Base-by-base conservation (phyloP, 805 yeast genomes). In the Phaffomyces opuntiae region DNA sequence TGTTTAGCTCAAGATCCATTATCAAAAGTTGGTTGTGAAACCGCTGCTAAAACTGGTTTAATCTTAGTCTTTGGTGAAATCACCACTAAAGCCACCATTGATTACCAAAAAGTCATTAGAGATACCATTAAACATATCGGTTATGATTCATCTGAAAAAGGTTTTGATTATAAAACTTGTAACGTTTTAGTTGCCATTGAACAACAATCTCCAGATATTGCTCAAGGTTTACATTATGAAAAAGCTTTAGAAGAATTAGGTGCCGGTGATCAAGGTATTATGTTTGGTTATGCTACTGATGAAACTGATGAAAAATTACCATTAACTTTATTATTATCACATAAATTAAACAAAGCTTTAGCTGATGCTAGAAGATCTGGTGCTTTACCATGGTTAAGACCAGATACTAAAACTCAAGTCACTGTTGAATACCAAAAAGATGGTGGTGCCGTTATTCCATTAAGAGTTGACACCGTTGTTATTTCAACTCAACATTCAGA, bases 191-290 rank as follows among this genome's bases (percentile, higher is more conserved):
- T 93, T 53, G 99, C 99, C 69, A 89, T 93, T 70, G 99, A 93
- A 78, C 97, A 93, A 77, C 99, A 93, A 77, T 89, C 97, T 44
- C 93, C 96, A 60, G 99, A 93, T 75, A 93, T 93, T 64, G 99
- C 99, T 52, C 98, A 91, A 75, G 99, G 99, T 81, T 81, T 93
- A 66, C 98, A 93, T 74, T 86, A 86, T 74, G 97, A 93, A 65
- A 80, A 83, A 74, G 96, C 86, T 46, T 76, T 93, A 55, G 99
- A 93, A 78, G 95, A 93, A 50, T 81, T 93, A 65, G 99, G 99
- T 72, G 99, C 99, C 56, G 99, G 99, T 83, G 99, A 93, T 77
- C 99, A 93, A 75, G 99, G 99, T 84, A 93, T 93, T 70, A 93
- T 93, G 99, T 93, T 93, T 68, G 99, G 99, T 73, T 93, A 93